Evolutionary conservation across 306 rosid species (phyloP), one percentile per base, ranked within the genome.

Genomic region (Hippophae tibetana): DNA sequence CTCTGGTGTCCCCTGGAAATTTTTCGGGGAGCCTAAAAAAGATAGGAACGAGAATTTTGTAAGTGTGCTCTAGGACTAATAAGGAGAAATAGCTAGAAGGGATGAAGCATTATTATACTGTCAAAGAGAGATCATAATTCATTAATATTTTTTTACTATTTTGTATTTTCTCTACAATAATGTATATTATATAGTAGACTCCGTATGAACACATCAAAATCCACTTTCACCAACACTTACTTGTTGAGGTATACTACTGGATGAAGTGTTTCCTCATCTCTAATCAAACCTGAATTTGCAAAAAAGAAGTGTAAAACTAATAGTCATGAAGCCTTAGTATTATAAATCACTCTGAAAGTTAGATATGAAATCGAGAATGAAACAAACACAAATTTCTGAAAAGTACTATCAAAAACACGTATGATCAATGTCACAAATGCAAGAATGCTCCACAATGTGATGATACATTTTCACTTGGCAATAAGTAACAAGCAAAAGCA

Each of bases 201-300:
- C 38, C 38, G 5, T 31, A 4, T 31, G 38, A 4, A 31, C 3
- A 31, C 38, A 31, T 31, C 38, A 2, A 31, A 31, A 31, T 4
- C 38, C 38, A 31, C 5, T 31, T 31, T 31, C 7, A 51, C 43
- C 9, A 14, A 11, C 8, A 5, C 94, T 78, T 85, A 85, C 96
- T 92, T 92, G 85, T 92, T 92, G 58, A 92, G 81, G 62, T 92
- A 92, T 71, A 92, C 4, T 23, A 83, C 60, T 47, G 95, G 96
- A 62, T 72, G 86, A 71, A 92, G 98, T 57, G 96, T 92, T 79
- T 85, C 86, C 78, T 87, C 98, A 3, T 92, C 71, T 77, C 96
- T 79, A 79, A 75, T 75, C 42, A 87, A 14, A 54, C 98, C 98
- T 92, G 60, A 14, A 62, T 62, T 72, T 57, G 58, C 51, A 72